Evolutionary conservation across 306 rosid genomes (phyloP), one percentile per base, ranked within the genome.

Genomic region (Fragaria ananassa): DNA sequence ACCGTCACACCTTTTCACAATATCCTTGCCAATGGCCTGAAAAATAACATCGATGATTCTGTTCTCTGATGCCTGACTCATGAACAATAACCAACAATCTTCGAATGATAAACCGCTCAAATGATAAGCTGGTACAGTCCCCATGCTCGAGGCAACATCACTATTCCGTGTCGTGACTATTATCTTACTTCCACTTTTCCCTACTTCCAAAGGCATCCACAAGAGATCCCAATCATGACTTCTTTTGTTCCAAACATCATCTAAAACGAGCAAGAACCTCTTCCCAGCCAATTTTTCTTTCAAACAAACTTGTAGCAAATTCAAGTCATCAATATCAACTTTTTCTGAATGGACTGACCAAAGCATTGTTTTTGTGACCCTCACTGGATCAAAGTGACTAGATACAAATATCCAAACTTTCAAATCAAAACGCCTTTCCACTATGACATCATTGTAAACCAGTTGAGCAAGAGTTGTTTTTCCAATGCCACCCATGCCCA

Each of bases 261-360:
- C 88, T 8, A 86, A 74, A 78, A 86, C 85, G 60, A 86, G 70
- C 50, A 88, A 57, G 75, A 88, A 86, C 44, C 78, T 86, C 65
- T 69, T 83, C 18, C 82, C 72, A 10, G 27, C 1, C 69, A 84
- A 41, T 25, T 64, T 72, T 3, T 72, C 29, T 67, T 80, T 80
- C 68, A 88, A 76, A 67, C 84, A 67, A 79, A 83, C 80, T 78
- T 88, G 92, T 54, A 88, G 89, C 47, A 76, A 29, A 78, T 88
- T 82, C 27, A 88, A 76, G 83, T 86, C 87, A 78, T 74, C 77
- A 62, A 66, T 66, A 61, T 82, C 84, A 41, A 72, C 61, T 41
- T 54, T 39, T n/a, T 68, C 57, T 49, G 62, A 19, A 64, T 42
- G 65, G 67, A 78, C 65, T 4, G 87, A 76, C 73, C 78, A 70